phyloP scores from a whole-genome alignment of 2,329 filamentous ascomycete genomes.

The Colletotrichum phormii region DNA sequence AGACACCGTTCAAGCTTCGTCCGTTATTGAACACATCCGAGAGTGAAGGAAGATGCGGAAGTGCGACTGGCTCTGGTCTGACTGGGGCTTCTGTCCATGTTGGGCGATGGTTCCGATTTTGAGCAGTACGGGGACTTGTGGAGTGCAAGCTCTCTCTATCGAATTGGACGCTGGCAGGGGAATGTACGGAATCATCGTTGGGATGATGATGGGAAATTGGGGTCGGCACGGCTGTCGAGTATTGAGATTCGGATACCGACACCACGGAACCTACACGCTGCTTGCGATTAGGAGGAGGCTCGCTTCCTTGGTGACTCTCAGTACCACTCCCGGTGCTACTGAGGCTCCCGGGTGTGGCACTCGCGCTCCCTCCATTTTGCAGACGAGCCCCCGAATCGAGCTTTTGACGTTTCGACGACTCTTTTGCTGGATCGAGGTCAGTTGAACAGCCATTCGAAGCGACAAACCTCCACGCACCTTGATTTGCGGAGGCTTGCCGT shows the following conservation, averaged over 20 bases:
- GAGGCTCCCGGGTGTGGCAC: constrained; percentile 50
- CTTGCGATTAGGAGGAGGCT: constrained; percentile 58
- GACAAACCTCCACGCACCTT: constrained; percentile 57
- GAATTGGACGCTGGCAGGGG: constrained; percentile 53
- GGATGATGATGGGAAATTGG: constrained; percentile 48
- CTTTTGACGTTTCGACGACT: constrained; percentile 62
- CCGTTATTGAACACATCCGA: constrained; percentile 60
- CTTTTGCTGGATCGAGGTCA: constrained; percentile 52
- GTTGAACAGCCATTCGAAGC: not conserved
- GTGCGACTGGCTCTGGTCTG: constrained; percentile 36
- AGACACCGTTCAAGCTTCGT: constrained; percentile 36
- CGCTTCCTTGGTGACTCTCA: constrained; percentile 60
- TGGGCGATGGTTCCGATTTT: constrained; percentile 27
- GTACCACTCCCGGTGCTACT: constrained; percentile 59
- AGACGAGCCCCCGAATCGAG: constrained; percentile 52
- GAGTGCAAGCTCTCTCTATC: constrained; percentile 44
- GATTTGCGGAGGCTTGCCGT: constrained; percentile 70
- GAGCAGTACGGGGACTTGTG: constrained; percentile 26
- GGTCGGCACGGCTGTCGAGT: constrained; percentile 52
- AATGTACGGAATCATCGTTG: constrained; percentile 56
- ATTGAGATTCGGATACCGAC: constrained; percentile 59
- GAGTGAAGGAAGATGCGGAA: constrained; percentile 56
- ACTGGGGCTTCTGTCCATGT: constrained; percentile 30
- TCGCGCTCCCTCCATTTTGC: constrained; percentile 54
- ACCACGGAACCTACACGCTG: constrained; percentile 61